Base-by-base conservation (phyloP, 345 rosid genomes). In the Lepidium didymum region DNA sequence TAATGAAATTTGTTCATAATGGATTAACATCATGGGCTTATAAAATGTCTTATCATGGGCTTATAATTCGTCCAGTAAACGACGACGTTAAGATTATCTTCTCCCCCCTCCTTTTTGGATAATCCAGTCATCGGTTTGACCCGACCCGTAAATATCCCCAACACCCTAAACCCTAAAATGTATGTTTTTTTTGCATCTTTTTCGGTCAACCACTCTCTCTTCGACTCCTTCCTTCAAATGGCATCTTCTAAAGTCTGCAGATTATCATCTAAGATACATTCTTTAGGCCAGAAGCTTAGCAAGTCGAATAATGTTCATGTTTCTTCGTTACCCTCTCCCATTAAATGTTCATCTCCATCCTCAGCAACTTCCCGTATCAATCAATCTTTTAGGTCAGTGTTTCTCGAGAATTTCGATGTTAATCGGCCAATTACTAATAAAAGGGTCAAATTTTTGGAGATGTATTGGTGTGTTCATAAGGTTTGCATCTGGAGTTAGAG, bases 191-290 rank as follows among this genome's bases (percentile, higher is more conserved):
- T 64, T 67, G 2, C 46, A 60, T 67, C 62, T 4, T 51, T 27
- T 33, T 51, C 54, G 10, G 10, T 35, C 43, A 12, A 27, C 4
- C 31, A 27, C 31, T 27, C 31, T 3, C 4, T 35, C 44, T 36
- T 15, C 10, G 15, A 38, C 13, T 51, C n/a, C 5, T 23, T 6
- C 13, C 47, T 23, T 6, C 15, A 41, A 61, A 76, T 85, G 96
- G 87, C 91, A 35, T 77, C 90, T 49, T 73, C 69, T 36, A 83
- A 71, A 72, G 49, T 75, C 0, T 73, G 87, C 27, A 79, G 86
- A 75, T 53, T 87, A 60, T 81, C 88, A 12, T 67, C 88, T 3
- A 83, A 88, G 69, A 35, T 84, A 60, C 80, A 74, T 55, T 68
- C 81, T 59, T 33, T 80, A 4, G 53, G 81, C 13, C 68, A 72